Conservation (phyloP, 345 rosid species). For the Arabidopsis arenosa region DNA sequence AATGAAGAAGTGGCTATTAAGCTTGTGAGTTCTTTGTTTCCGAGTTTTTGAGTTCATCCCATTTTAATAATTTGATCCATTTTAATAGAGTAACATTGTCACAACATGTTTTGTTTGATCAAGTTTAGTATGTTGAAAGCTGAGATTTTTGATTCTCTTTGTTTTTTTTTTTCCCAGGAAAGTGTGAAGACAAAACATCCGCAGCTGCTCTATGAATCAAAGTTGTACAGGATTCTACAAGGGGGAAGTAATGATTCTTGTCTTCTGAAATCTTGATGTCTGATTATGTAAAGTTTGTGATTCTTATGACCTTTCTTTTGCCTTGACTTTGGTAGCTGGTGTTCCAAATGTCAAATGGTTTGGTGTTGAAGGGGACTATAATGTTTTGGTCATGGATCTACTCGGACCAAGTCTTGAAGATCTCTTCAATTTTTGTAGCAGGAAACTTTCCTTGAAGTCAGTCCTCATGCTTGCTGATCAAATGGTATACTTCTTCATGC, state of each 20-base stretch:
- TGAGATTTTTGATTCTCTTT: not conserved
- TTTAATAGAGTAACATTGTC: not conserved
- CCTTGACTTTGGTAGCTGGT: slow-evolving; percentile 54
- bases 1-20: slow-evolving; percentile 95
- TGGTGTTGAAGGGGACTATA: slow-evolving; percentile 68
- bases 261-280: not conserved
- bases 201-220: slow-evolving; percentile 47
- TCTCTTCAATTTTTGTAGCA: slow-evolving; percentile 61
- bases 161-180: slow-evolving; percentile 36
- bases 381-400: slow-evolving; percentile 66
- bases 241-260: slow-evolving; percentile 51
- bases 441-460: slow-evolving; percentile 68
- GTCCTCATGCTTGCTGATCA: slow-evolving; percentile 80
- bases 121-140: slow-evolving; percentile 11
- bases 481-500: slow-evolving; percentile 44
- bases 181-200: slow-evolving; percentile 49
- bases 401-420: slow-evolving; percentile 79
- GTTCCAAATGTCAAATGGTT: slow-evolving; percentile 68
- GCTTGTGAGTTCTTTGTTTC: slow-evolving; percentile 66
- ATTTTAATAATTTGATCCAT: slow-evolving; percentile 5
- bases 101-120: slow-evolving; percentile 7
- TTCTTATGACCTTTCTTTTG: slow-evolving; percentile 24
- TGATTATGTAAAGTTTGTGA: slow-evolving; percentile 1
- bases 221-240: slow-evolving; percentile 47
- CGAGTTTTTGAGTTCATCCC: not conserved